Conservation (phyloP, 2,329 filamentous ascomycete genomes). For the Capronia americana region DNA sequence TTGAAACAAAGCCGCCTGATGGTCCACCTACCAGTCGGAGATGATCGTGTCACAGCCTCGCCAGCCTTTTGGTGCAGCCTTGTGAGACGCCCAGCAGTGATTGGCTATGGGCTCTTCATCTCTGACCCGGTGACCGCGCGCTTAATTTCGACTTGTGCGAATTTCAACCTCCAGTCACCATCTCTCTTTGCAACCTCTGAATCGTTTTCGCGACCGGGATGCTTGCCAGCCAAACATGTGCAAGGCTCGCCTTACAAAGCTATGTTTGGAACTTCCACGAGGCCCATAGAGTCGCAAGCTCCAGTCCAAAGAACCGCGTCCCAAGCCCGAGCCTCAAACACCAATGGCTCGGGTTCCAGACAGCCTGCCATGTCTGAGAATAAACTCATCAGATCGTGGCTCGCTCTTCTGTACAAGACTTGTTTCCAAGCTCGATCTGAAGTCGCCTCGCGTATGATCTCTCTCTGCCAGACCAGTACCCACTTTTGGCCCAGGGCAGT, state of each 20-base stretch:
- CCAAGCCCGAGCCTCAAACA: conserved; percentile 24
- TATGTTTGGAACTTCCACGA: conserved; percentile 21
- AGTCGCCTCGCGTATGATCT: neutral
- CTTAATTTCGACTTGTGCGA: conserved; percentile 10
- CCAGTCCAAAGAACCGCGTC: conserved; percentile 17
- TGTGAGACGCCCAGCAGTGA: conserved; percentile 15
- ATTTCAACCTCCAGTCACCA: conserved; percentile 20
- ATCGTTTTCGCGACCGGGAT: conserved; percentile 7
- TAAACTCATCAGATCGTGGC: neutral
- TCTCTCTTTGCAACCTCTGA: conserved; percentile 2
- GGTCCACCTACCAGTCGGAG: too few relatives aligned
- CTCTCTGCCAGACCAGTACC: conserved; percentile 10
- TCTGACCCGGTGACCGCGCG: conserved; percentile 18
- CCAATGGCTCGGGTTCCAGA: neutral
- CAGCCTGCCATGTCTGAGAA: conserved; percentile 21
- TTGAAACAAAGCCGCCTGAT: conserved; percentile 4
- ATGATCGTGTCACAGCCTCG: conserved; percentile 12
- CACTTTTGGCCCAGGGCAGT: neutral
- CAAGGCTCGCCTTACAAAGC: conserved; percentile 1
- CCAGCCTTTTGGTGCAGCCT: conserved; percentile 15
- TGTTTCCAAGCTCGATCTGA: conserved; percentile 1
- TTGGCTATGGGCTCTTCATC: conserved; percentile 14
- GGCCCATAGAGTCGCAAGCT: conserved; percentile 5
- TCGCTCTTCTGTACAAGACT: neutral
- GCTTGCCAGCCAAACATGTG: conserved; percentile 4